Conservation (phyloP, 2,329 filamentous ascomycete species). For the Arthrobotrys musiformis region DNA sequence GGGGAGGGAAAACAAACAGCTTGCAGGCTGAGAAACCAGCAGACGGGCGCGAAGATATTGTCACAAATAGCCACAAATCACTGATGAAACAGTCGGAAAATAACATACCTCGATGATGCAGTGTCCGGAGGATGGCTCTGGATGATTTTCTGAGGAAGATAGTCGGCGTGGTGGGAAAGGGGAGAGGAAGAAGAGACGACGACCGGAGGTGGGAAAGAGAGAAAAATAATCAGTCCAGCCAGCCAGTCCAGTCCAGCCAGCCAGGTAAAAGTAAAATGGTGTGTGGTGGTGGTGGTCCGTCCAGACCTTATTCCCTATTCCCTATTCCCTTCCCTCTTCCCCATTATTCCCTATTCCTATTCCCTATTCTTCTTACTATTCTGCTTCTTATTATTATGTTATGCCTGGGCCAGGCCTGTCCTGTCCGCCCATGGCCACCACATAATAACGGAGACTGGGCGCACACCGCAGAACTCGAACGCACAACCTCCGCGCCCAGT, state of each 20-base stretch:
- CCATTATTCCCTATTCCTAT: not conserved
- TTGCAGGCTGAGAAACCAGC: not conserved
- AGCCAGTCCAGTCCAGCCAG: too few species aligned
- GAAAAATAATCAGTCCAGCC: conserved; percentile 40
- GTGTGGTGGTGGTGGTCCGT: conserved; percentile 24
- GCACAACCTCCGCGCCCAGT: conserved; percentile 21
- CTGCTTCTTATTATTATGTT: not conserved
- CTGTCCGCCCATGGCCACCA: not conserved
- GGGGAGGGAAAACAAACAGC: conserved; percentile 1
- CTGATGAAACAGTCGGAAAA: conserved; percentile 46
- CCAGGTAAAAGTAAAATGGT: conserved; percentile 1
- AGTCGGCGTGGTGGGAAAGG: conserved; percentile 39
- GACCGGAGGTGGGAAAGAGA: conserved; percentile 48
- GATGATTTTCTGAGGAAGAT: conserved; percentile 35
- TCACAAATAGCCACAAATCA: conserved; percentile 47
- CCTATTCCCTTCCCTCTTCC: not conserved
- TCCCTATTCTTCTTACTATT: not conserved
- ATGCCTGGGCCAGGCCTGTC: not conserved
- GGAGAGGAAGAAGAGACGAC: conserved; percentile 37
- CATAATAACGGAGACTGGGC: conserved; percentile 45
- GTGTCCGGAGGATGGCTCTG: conserved; percentile 22
- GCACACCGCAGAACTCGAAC: conserved; percentile 31
- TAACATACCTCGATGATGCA: conserved; percentile 49
- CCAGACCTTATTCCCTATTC: not conserved
- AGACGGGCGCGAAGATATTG: conserved; percentile 28